Evolutionary conservation across 306 rosid species (phyloP), one percentile per base, ranked within the genome.

Genomic region (Vigna hirtella): DNA sequence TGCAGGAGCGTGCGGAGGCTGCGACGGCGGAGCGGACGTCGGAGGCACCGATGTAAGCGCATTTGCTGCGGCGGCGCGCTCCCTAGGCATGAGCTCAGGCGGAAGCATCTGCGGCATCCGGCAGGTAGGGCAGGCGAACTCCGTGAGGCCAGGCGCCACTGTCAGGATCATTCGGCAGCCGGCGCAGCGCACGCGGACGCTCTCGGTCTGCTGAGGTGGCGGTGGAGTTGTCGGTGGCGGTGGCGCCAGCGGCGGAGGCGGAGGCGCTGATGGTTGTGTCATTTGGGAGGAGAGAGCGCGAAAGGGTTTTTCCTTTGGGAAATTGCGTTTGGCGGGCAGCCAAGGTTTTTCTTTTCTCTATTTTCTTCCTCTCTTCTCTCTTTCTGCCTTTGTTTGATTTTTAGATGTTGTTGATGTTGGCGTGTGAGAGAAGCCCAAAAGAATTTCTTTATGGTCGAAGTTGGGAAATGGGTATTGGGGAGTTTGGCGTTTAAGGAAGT

Each of bases 41-140:
- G 78, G 69, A 22, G 87, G 67, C 5, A 67, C 48, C 7, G 83
- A 80, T 3, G 50, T 12, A 3, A 4, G 15, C 15, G 50, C 50
- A 12, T 45, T 45, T 45, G 16, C 16, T 79, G 67, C 0, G 86
- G 63, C 2, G 79, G 28, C 7, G 86, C 59, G 2, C 56, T 84
- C 84, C 87, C 89, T 80, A 53, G 79, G 76, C 91, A 96, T 86
- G 66, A 96, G 99, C 86, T 96, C 98, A 40, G 98, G 99, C 13
- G 99, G 99, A 47, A 96, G 89, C 96, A 88, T 93, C 89, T 96
- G 99, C 50, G 96, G 90, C 94, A 96, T 89, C 79, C 91, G 80
- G 72, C 98, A 93, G 13, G 88, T 83, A 20, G 93, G 89, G 84
- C 99, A 96, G 12, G 86, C 87, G 86, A 96, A 96, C 76, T 93